Percentiles rank a stretch among this genome's conserved stretches.
phyloP scores from a whole-genome alignment of 805 yeast genomes.

The Isabelozyma gotoi region DNA sequence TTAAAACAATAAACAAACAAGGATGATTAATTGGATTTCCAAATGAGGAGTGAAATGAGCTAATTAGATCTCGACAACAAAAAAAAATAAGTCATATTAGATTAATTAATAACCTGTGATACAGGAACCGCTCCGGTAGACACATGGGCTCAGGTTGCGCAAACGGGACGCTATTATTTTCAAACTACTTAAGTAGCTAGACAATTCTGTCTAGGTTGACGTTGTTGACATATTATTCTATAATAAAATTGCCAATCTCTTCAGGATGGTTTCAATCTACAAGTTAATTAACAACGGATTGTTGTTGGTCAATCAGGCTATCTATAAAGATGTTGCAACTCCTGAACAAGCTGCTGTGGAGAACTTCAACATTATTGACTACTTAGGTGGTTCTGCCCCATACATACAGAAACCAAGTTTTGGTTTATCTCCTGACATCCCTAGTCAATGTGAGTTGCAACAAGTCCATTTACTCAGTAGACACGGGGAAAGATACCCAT shows the following conservation, averaged over 20 bases:
- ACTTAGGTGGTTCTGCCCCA: conserved; percentile 59
- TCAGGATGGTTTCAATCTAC: conserved; percentile 25
- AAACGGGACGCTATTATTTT: too few species aligned
- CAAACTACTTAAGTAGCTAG: neutral
- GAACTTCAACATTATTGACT: conserved; percentile 49
- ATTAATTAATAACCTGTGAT: too few species aligned
- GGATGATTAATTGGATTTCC: too few species aligned
- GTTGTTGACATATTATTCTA: neutral
- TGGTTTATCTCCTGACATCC: conserved; percentile 50
- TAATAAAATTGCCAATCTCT: neutral
- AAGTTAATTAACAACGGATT: conserved; percentile 29
- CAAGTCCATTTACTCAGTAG: conserved; percentile 73
- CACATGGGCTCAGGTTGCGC: too few species aligned
- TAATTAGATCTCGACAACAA: too few species aligned
- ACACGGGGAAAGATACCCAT: conserved; percentile 73
- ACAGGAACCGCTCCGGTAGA: too few species aligned
- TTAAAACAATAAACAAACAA: too few species aligned
- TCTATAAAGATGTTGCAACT: conserved; percentile 31
- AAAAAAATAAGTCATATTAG: too few species aligned
- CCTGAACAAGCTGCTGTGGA: conserved; percentile 42
- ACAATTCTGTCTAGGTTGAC: neutral
- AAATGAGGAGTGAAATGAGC: too few species aligned
- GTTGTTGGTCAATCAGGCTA: conserved; percentile 23
- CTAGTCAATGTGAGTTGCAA: conserved; percentile 53
- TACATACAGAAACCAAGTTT: conserved; percentile 50